Conservation (phyloP, 352 stramenopile species). For the Blastocystis sp. region DNA sequence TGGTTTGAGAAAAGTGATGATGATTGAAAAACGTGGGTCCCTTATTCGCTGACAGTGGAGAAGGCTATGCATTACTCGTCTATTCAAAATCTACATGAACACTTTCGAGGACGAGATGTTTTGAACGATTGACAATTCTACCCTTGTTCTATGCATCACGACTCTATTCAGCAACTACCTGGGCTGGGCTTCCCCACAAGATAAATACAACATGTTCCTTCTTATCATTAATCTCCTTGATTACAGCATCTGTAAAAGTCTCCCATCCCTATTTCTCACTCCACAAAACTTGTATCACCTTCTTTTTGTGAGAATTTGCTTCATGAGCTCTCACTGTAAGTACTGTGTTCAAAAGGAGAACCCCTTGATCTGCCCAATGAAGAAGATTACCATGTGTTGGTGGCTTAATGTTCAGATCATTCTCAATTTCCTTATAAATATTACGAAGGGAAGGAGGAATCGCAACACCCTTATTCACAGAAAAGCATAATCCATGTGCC, state of each 20-base stretch:
- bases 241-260: conserved; percentile 90
- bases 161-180: conserved; percentile 70
- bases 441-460: conserved; percentile 91
- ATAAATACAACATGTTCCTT: conserved; percentile 89
- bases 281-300: conserved; percentile 16
- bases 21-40: conserved; percentile 61
- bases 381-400: conserved; percentile 86
- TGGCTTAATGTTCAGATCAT: conserved; percentile 76
- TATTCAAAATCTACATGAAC: conserved; percentile 32
- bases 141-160: conserved; percentile 2
- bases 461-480: conserved; percentile 82
- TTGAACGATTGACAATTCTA: conserved; percentile 25
- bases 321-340: conserved; percentile 88
- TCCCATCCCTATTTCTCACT: conserved; percentile 84
- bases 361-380: conserved; percentile 86
- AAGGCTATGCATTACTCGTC: background rate
- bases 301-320: conserved; percentile 89
- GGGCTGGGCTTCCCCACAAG: conserved; percentile 93
- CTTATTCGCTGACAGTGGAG: conserved; percentile 48
- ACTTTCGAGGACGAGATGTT: conserved; percentile 28
- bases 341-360: conserved; percentile 94
- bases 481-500: conserved; percentile 83
- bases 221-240: conserved; percentile 79
- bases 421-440: conserved; percentile 92
- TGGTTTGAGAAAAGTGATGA: conserved; percentile 64